Base-by-base conservation (phyloP, 805 yeast species). In the Starmera dryadoides region DNA sequence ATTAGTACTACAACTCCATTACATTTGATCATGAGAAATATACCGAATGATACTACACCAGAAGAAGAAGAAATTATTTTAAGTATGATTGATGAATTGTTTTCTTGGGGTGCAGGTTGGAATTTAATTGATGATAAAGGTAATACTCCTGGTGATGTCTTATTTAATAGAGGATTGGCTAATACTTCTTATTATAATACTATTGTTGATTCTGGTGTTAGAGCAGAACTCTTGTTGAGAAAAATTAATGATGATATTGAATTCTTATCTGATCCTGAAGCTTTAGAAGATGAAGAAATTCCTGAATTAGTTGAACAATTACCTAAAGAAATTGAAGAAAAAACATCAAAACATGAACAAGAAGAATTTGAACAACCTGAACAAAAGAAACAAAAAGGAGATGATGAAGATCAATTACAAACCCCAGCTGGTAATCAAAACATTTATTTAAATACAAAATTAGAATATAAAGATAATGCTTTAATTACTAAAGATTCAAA, bases 71-170 rank as follows among this genome's bases (percentile, higher is more conserved):
- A 55, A 1, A 66, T 75, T 1, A 70, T 80, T 1, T 42, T 62
- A 25, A 57, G 62, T 11, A 69, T 89, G 77, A 77, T 86, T 42
- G 75, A 76, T 22, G 70, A 67, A 17, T 59, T 89, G 42, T 81
- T 89, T 47, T 78, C 85, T 53, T 82, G 78, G 56, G 97, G 97
- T 22, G 96, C 95, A 0, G 95, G 94, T 9, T 89, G 97, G 97
- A 81, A 83, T 59, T 68, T 85, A 49, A 65, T 79, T 3, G 94
- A 88, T 56, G 72, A 68, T 42, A 74, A 80, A 38, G 69, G 77
- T 47, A 79, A 80, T 44, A 86, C 96, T 0, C 87, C 96, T 0
- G 98, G 95, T 2, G 89, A 95, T 59, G 71, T 88, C 7, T 66
- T 89, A 19, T 59, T 71, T 29, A 73, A 77, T 35, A 64, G 83